Evolutionary conservation across 176 grass and related monocot genomes (phyloP).

Genomic region (Musa acuminata): DNA sequence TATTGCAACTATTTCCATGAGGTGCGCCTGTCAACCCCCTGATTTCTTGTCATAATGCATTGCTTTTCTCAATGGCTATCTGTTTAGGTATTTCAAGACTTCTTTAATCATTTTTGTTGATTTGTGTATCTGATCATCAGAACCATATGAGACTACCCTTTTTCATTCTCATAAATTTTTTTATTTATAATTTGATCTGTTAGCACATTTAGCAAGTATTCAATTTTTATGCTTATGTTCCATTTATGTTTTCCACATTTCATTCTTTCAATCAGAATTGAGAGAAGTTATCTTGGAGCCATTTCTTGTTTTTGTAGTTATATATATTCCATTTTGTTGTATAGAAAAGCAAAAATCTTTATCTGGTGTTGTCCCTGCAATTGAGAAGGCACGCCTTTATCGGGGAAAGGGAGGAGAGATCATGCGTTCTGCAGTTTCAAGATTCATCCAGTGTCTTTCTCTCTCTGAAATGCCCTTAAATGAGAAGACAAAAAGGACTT

Average conservation of each 20-base stretch:
- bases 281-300: conserved; percentile 9
- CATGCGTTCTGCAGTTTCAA: conserved; percentile 81
- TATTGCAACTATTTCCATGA: background rate
- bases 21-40: background rate
- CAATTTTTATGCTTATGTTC: background rate
- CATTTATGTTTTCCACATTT: background rate
- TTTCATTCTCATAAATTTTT: background rate
- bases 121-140: background rate
- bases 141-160: background rate
- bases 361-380: conserved; percentile 68
- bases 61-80: background rate
- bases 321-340: conserved; percentile 5
- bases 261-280: background rate
- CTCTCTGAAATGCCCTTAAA: conserved; percentile 62
- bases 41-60: background rate
- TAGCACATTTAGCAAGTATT: background rate
- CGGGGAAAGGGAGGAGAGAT: conserved; percentile 97
- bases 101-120: background rate
- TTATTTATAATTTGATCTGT: background rate
- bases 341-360: conserved; percentile 74
- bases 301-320: conserved; percentile 16
- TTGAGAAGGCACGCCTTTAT: conserved; percentile 95
- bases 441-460: conserved; percentile 87
- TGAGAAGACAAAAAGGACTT: conserved; percentile 78
- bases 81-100: background rate